Percentiles rank a stretch among this genome's conserved stretches.
Evolutionary conservation across 306 rosid species (phyloP).

Genomic region (Trifolium fragiferum): DNA sequence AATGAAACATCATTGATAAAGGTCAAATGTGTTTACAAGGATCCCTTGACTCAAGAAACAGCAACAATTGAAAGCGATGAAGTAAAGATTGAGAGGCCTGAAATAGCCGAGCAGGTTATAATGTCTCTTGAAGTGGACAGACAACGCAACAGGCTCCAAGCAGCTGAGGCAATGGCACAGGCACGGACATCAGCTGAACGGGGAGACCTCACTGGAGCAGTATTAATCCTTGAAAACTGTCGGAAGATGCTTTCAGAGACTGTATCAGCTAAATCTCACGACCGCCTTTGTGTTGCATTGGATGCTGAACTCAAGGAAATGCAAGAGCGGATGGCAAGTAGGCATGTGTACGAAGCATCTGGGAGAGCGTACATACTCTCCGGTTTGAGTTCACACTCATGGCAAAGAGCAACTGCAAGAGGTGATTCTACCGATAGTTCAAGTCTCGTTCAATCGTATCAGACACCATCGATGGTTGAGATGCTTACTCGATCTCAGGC

Average conservation of each 20-base stretch:
- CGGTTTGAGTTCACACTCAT: constrained; percentile 96
- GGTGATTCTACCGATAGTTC: constrained; percentile 93
- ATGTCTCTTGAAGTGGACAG: constrained; percentile 90
- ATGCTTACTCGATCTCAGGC: constrained; percentile 98
- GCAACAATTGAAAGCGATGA: constrained; percentile 65
- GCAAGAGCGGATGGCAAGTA: constrained; percentile 95
- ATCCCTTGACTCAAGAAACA: constrained; percentile 75
- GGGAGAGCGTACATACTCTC: constrained; percentile 98
- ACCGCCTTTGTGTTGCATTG: constrained; percentile 79
- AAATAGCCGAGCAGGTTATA: constrained; percentile 54
- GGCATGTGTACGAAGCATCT: constrained; percentile 94
- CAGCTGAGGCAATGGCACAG: constrained; percentile 91
- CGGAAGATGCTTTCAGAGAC: constrained; percentile 65
- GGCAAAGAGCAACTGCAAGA: constrained; percentile 99
- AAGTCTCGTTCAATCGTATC: constrained; percentile 86
- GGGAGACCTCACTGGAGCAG: constrained; percentile 80
- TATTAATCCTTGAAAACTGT: constrained; percentile 76
- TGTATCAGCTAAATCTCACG: constrained; percentile 67
- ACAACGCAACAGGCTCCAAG: constrained; percentile 88
- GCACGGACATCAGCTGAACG: constrained; percentile 82
- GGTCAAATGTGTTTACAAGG: constrained; percentile 79
- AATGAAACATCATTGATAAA: constrained; percentile 71
- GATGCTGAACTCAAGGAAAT: constrained; percentile 98
- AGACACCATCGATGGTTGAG: constrained; percentile 94
- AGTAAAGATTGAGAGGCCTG: constrained; percentile 74